Conservation (phyloP, 2,329 filamentous ascomycete genomes). For the Hypoxylon sp. region DNA sequence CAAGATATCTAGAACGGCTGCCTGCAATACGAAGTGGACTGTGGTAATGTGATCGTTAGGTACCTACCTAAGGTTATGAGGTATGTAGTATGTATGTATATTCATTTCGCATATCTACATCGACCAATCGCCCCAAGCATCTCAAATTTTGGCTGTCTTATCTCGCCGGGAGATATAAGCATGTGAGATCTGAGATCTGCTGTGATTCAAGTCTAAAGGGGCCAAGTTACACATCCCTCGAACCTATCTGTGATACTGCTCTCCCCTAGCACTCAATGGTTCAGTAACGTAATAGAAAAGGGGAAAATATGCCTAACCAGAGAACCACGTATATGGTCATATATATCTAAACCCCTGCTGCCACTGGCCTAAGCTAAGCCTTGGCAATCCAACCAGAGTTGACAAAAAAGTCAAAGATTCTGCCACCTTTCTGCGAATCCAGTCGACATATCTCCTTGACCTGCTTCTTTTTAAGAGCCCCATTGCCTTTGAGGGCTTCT, state of each 20-base stretch:
- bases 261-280: background rate
- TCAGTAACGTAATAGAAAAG: background rate
- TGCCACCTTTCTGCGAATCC: constrained; percentile 84
- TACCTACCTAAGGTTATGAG: too few species aligned
- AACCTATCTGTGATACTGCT: background rate
- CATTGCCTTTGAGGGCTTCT: constrained; percentile 90
- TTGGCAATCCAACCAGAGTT: constrained; percentile 93
- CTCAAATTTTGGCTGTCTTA: background rate
- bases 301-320: background rate
- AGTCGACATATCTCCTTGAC: constrained; percentile 87
- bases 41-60: background rate
- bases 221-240: background rate
- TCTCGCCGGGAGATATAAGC: background rate
- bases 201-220: background rate
- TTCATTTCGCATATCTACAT: background rate
- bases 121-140: background rate
- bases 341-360: background rate
- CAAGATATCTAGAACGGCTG: background rate
- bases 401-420: constrained; percentile 95
- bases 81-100: too few species aligned
- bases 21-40: constrained; percentile 6
- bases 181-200: background rate
- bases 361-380: constrained; percentile 61
- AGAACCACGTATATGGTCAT: background rate
- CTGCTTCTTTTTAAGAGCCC: constrained; percentile 91